phyloP scores from a whole-genome alignment of 2,329 filamentous ascomycete genomes.

The Trichophyton rubrum region DNA sequence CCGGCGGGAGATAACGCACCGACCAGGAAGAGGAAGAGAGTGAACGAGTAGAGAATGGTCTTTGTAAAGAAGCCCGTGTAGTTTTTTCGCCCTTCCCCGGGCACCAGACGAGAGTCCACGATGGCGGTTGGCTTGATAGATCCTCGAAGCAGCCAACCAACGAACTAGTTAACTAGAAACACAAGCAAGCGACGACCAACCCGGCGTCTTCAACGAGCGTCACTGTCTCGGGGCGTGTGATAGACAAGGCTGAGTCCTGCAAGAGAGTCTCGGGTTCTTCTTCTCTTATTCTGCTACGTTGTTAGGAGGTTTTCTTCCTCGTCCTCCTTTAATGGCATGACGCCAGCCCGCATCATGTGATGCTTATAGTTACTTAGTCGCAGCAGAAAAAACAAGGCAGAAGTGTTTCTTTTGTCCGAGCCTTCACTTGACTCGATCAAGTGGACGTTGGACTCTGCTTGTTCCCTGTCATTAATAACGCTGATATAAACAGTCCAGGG shows the following conservation, averaged over 20 bases:
- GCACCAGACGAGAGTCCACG: constrained; percentile 34
- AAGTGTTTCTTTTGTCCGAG: neutral
- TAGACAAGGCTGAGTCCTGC: neutral
- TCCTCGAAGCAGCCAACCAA: neutral
- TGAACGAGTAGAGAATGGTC: constrained; percentile 35
- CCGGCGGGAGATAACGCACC: constrained; percentile 20
- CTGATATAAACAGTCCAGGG: too few species aligned
- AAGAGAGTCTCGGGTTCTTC: neutral
- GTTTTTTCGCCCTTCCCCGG: constrained; percentile 31
- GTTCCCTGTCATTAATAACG: too few species aligned
- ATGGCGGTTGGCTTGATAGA: constrained; percentile 7
- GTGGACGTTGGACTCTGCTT: too few species aligned
- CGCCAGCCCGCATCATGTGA: constrained; percentile 1
- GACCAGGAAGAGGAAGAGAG: constrained; percentile 34
- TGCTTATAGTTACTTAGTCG: neutral
- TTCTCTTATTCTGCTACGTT: neutral
- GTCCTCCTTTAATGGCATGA: neutral
- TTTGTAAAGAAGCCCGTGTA: constrained; percentile 39
- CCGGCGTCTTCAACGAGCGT: neutral
- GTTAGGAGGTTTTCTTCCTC: neutral
- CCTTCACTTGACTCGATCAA: neutral
- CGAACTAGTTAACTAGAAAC: neutral
- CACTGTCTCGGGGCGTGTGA: neutral
- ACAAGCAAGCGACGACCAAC: too few species aligned
- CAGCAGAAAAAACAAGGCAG: neutral